Evolutionary conservation across 192 early-diverging fungal genomes (phyloP), one percentile per base, ranked within the genome.

Genomic region (Dispira simplex): DNA sequence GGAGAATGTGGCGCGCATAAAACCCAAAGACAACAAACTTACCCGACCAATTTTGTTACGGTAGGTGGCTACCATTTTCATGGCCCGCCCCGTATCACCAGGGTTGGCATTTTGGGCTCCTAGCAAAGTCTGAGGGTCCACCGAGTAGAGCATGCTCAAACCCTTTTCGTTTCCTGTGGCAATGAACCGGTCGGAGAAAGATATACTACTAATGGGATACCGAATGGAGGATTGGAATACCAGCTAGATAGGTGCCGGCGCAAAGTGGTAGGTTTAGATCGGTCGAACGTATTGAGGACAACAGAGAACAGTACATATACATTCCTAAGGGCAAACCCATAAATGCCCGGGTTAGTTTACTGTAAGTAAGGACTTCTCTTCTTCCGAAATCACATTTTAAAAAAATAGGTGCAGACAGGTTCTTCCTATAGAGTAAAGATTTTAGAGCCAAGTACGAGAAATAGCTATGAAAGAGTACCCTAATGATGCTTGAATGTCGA

Each of bases 181-280:
- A 45, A 78, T 46, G 46, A 73, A 64, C 26, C 67, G 68, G 39
- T 67, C 43, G 47, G 73, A 65, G 54, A 78, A 71, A 10, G 71
- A 70, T 52, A 78, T 51, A 63, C 73, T 68, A 49, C 75, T 72
- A 28, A 75, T 78, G 0, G 77, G 77, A 28, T 75, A 75, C 46
- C 75, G 75, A 26, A 71, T 71, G n/a, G 77, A 78, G 20, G 77
- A 71, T 44, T 75, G 74, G 49, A 72, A 73, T 23, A 71, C 69
- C 21, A 78, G 67, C 49, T 63, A 16, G 44, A 21, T 23, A 16
- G 45, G 10, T 11, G 11, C 59, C 10, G 14, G n/a, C n/a, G 10
- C 10, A 25, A 21, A 45, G 44, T 72, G 68, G 64, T 69, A 1
- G 32, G 6, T 39, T 39, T 6, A 6, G 32, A 39, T 6, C 32